Base-by-base conservation (phyloP, 768 basidiomycete species). In the Hygrocybe punicea region DNA sequence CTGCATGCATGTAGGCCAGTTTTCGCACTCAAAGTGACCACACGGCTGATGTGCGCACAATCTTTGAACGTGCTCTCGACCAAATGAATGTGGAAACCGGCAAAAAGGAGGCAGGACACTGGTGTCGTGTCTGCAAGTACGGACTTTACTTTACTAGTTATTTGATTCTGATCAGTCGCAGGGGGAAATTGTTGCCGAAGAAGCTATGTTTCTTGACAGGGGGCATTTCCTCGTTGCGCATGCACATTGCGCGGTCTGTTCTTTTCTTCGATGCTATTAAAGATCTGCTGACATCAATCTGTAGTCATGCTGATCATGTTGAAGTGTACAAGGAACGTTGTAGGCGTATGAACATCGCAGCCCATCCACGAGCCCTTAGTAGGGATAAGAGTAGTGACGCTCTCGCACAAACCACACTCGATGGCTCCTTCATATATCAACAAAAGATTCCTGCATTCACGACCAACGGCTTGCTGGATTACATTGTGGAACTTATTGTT, bases 401-500 rank as follows among this genome's bases (percentile, higher is more conserved):
- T 10, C 25, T 21, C n/a, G 33, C 33, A 8, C 62, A 65, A 25
- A 14, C 33, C 1, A 61, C 51, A 1, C 58, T 68, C 8, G 58
- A 63, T 37, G 55, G 53, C 5, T 62, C 59, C 47, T 58, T 56
- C n/a, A 50, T 57, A 35, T 29, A 47, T 7, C 49, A 14, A 29
- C 58, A 58, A 2, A 58, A 62, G 34, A 49, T 29, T 5, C 61
- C 61, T 0, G 2, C 57, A 5, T 67, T 65, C 59, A 55, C 57
- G 1, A 57, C 59, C 13, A 56, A 56, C 35, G 67, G 64, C 4
- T 55, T 66, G 2, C 56, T 67, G 6, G 60, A 69, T 6, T 59
- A 65, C 35, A 56, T 67, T 19, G 17, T 66, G 1, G 61, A 65
- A 4, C 51, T 67, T 9, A 54, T 69, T 33, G 63, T 69, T 1